Evolutionary conservation across 2,329 filamentous ascomycete species (phyloP).

Genomic region (Neophaeococcomyces aloes): DNA sequence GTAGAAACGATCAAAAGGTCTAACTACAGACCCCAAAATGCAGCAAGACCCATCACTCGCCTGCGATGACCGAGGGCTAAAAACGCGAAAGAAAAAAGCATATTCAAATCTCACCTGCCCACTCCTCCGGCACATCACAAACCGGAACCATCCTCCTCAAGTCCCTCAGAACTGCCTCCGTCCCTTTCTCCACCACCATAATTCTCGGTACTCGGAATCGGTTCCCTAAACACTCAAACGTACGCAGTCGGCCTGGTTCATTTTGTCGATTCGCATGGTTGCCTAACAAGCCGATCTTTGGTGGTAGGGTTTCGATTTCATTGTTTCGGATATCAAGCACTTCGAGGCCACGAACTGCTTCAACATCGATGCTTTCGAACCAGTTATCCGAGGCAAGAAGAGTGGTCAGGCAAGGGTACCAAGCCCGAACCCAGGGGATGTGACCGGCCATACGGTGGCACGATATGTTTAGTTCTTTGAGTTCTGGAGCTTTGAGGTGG

Average conservation of each 20-base stretch:
- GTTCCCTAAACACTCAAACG: constrained; percentile 70
- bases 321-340: constrained; percentile 76
- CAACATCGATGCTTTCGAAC: constrained; percentile 60
- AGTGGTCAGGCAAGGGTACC: constrained; percentile 60
- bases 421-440: constrained; percentile 55
- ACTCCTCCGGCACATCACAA: constrained; percentile 30
- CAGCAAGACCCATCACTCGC: no score
- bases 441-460: constrained; percentile 64
- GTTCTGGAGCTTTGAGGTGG: constrained; percentile 59
- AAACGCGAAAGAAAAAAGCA: no score
- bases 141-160: constrained; percentile 62
- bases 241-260: constrained; percentile 46
- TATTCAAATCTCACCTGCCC: constrained; percentile 6
- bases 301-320: constrained; percentile 69
- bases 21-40: no score
- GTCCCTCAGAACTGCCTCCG: constrained; percentile 73
- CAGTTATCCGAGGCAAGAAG: constrained; percentile 72
- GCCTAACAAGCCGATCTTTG: constrained; percentile 66
- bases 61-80: no score
- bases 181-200: constrained; percentile 75
- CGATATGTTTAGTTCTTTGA: constrained; percentile 70
- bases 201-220: constrained; percentile 78
- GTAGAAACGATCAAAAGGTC: no score
- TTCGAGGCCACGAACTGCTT: constrained; percentile 61
- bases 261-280: constrained; percentile 38